A percentile compares a stretch with the other conserved stretches of the same genome.
Evolutionary conservation across 2,329 filamentous ascomycete genomes (phyloP).

Genomic region (Fusarium avenaceum): DNA sequence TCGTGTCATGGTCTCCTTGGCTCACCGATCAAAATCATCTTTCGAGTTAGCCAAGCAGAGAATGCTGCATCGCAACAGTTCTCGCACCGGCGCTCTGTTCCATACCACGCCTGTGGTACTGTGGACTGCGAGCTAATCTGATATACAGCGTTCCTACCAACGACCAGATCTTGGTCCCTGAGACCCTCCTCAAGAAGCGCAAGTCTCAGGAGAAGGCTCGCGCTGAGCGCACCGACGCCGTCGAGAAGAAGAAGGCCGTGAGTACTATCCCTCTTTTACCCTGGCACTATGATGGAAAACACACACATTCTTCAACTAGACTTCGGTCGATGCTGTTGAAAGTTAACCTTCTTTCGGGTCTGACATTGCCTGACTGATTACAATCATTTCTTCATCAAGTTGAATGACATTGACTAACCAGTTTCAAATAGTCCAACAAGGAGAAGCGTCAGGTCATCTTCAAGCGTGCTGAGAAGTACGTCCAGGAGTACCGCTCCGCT

Average conservation of each 20-base stretch:
- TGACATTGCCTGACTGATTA: slow-evolving; percentile 69
- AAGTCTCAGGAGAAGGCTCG: slow-evolving; percentile 99
- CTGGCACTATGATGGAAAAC: slow-evolving; percentile 85
- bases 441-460: slow-evolving; percentile 99
- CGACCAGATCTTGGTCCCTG: slow-evolving; percentile 96
- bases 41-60: slow-evolving; percentile 89
- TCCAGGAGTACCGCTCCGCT: slow-evolving; percentile 98
- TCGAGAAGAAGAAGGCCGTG: slow-evolving; percentile 92
- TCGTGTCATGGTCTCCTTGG: slow-evolving; percentile 36
- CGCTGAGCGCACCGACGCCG: slow-evolving; percentile 84
- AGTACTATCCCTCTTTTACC: slow-evolving; percentile 61
- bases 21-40: slow-evolving; percentile 85
- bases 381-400: slow-evolving; percentile 37
- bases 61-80: slow-evolving; percentile 95
- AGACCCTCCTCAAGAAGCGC: slow-evolving; percentile 99
- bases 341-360: slow-evolving; percentile 99
- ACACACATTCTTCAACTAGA: slow-evolving; percentile 88
- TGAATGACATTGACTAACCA: slow-evolving; percentile 55
- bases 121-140: slow-evolving; percentile 85
- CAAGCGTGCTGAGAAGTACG: slow-evolving; percentile 99
- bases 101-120: slow-evolving; percentile 67
- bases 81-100: slow-evolving; percentile 84
- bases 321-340: slow-evolving; percentile 96
- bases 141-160: slow-evolving; percentile 83
- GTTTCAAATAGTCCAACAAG: slow-evolving; percentile 84